Percentiles rank a stretch among this genome's conserved stretches.
These are phyloP conservation scores for Rubia yunnanensis DNA, from an alignment of 257 asterid genomes.

Conservation along the genomic window DNA sequence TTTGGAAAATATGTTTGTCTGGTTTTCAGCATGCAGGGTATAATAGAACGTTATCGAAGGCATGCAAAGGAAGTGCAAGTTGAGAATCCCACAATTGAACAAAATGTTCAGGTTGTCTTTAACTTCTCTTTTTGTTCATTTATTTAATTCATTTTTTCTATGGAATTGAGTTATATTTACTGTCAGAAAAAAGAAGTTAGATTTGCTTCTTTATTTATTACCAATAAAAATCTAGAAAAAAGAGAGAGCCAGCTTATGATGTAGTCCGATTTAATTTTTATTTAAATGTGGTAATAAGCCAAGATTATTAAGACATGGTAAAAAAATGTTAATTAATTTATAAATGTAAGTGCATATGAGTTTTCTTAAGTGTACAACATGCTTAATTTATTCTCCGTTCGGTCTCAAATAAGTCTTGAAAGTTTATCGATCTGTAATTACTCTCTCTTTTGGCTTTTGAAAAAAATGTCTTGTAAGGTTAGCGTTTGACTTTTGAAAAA, in stretches of 20 bases:
- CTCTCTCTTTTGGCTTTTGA: no score
- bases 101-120: conserved; percentile 46
- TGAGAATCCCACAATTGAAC: conserved; percentile 39
- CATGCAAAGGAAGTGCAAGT: conserved; percentile 48
- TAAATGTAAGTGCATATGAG: background rate
- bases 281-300: background rate
- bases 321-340: no score
- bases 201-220: background rate
- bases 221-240: background rate
- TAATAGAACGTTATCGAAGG: conserved; percentile 58
- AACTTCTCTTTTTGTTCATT: no score
- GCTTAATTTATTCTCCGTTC: background rate
- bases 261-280: background rate
- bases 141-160: background rate
- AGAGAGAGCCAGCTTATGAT: background rate
- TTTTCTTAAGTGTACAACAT: background rate
- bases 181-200: no score
- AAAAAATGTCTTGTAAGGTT: no score
- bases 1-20: background rate
- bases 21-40: conserved; percentile 56
- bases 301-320: background rate
- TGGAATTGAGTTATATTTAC: background rate
- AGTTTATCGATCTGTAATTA: no score
- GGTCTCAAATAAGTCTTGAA: background rate
- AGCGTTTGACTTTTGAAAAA: background rate